Percentiles rank a stretch among this genome's conserved stretches.
phyloP scores from a whole-genome alignment of 2,329 filamentous ascomycete genomes.

The Diaporthe ampelina region DNA sequence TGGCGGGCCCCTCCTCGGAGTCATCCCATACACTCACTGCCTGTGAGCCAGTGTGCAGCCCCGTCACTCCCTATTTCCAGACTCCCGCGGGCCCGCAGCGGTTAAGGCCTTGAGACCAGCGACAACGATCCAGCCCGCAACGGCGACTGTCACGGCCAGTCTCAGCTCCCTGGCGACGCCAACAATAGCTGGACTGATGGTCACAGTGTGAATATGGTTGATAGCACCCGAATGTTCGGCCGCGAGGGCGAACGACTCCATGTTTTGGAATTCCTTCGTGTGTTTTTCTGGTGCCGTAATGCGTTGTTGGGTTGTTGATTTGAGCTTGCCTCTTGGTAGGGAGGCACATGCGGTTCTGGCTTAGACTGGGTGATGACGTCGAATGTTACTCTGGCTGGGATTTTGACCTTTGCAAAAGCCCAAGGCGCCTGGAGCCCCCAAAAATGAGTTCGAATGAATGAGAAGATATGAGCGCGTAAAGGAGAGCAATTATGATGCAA shows the following conservation, averaged over 20 bases:
- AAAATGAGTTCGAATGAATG: neutral
- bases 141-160: conserved; percentile 34
- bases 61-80: neutral
- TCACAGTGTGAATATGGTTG: conserved; percentile 51
- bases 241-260: conserved; percentile 54
- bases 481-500: neutral
- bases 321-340: neutral
- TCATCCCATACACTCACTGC: neutral
- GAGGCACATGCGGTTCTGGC: neutral
- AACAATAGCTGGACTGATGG: conserved; percentile 47
- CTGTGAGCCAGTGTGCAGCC: neutral
- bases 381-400: neutral
- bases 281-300: neutral
- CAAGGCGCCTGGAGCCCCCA: too few relatives aligned
- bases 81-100: neutral
- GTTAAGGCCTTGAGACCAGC: conserved; percentile 47
- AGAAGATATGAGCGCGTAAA: too few relatives aligned
- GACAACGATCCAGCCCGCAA: conserved; percentile 49
- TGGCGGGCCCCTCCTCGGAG: neutral
- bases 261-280: conserved; percentile 30
- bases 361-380: neutral
- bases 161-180: conserved; percentile 47
- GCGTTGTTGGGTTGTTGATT: neutral
- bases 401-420: neutral
- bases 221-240: conserved; percentile 53